Evolutionary conservation across 225 moss, liverwort and hornwort genomes (phyloP).

Genomic region (Physcomitrellopsis africana): DNA sequence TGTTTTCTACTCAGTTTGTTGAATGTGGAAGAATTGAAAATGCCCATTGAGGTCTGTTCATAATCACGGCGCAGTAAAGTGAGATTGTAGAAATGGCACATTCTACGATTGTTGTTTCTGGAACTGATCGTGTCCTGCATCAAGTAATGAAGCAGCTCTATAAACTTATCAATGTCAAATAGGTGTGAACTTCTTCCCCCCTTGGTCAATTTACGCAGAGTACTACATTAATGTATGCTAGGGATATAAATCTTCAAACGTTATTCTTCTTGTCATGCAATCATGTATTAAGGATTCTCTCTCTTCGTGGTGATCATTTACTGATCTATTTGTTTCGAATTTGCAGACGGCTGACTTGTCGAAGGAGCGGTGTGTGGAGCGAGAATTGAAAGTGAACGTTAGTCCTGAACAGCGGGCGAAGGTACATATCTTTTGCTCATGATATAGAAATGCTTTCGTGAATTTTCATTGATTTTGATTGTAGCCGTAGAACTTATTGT

Average conservation of each 20-base stretch:
- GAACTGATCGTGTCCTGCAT: conserved; percentile 88
- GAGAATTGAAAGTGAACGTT: no score
- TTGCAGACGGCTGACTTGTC: conserved; percentile 87
- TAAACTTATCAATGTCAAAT: conserved; percentile 91
- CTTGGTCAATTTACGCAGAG: background rate
- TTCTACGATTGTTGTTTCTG: conserved; percentile 94
- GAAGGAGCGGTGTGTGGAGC: conserved; percentile 80
- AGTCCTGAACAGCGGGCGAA: conserved; percentile 83
- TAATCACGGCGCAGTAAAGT: no score
- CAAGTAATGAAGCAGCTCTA: conserved; percentile 98
- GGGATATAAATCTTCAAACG: no score
- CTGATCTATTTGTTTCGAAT: background rate
- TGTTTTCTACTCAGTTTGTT: no score
- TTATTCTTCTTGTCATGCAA: background rate
- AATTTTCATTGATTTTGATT: background rate
- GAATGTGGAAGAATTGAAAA: no score
- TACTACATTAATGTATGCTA: no score
- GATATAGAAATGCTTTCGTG: background rate
- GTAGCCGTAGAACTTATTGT: background rate
- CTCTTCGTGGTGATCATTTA: no score
- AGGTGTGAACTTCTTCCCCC: conserved; percentile 48
- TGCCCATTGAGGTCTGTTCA: no score
- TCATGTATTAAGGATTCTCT: background rate
- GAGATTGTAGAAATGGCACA: conserved; percentile 68
- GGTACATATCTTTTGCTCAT: conserved; percentile 36